Evolutionary conservation across 73 alveolate genomes (phyloP).

Genomic region (Symbiodinium natans): DNA sequence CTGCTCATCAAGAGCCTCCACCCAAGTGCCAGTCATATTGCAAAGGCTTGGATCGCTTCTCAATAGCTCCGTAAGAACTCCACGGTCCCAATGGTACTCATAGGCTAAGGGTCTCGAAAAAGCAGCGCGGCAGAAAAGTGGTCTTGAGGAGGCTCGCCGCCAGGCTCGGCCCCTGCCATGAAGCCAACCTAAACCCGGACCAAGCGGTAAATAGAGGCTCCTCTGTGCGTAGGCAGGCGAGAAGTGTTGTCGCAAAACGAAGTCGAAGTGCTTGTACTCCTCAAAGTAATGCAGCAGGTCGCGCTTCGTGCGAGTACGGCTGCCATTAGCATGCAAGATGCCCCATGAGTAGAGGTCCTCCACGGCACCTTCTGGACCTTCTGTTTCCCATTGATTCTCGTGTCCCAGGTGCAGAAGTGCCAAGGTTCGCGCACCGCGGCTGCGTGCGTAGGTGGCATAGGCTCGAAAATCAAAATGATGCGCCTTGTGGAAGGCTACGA

Average conservation of each 20-base stretch:
- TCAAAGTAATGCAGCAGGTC: neutral
- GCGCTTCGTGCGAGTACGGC: neutral
- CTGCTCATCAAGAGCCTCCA: neutral
- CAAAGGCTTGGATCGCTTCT: neutral
- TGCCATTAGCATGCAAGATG: neutral
- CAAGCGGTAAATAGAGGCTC: neutral
- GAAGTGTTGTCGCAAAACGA: neutral
- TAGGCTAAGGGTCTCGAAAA: neutral
- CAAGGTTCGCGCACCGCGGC: neutral
- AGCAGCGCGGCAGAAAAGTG: neutral
- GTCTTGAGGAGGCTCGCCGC: neutral
- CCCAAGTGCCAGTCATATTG: neutral
- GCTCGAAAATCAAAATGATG: neutral
- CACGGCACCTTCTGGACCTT: neutral
- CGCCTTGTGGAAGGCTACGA: slow-evolving; percentile 4
- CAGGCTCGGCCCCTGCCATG: neutral
- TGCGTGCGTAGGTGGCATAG: neutral
- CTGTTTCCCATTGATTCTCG: neutral
- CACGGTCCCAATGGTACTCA: slow-evolving; percentile 3
- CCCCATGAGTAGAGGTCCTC: neutral
- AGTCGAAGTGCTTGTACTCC: neutral
- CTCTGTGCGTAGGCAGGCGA: neutral
- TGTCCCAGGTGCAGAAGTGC: neutral
- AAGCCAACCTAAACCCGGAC: neutral
- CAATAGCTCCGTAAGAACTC: neutral